Evolutionary conservation across 768 basidiomycete genomes (phyloP).

Genomic region (Mycena haematopus): DNA sequence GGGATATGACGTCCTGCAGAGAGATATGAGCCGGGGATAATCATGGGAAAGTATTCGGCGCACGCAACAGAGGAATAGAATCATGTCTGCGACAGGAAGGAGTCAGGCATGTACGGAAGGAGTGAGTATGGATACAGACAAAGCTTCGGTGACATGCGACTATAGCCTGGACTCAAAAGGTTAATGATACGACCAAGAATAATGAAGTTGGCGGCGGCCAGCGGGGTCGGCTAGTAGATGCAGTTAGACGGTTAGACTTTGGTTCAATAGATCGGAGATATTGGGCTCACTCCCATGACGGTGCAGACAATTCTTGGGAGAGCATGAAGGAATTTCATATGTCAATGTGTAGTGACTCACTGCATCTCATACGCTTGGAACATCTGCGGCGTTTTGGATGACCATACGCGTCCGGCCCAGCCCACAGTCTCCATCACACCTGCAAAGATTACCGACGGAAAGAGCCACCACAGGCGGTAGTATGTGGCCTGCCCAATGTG

Average conservation of each 20-base stretch:
- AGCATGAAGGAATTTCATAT: too few relatives aligned
- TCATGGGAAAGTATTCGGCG: constrained; percentile 8
- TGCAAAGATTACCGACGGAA: constrained; percentile 44
- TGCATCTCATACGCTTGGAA: constrained; percentile 49
- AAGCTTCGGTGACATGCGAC: constrained; percentile 50
- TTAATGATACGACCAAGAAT: constrained; percentile 55
- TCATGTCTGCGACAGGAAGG: constrained; percentile 38
- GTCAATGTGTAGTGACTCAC: constrained; percentile 31
- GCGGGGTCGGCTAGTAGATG: constrained; percentile 16
- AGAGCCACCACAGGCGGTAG: constrained; percentile 46
- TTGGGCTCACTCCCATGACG: neutral
- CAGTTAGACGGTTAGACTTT: too few relatives aligned
- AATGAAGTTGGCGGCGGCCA: constrained; percentile 50
- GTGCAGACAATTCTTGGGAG: constrained; percentile 1
- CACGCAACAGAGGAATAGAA: constrained; percentile 46
- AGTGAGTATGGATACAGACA: constrained; percentile 38
- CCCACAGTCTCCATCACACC: constrained; percentile 48
- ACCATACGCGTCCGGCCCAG: constrained; percentile 51
- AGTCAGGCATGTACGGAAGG: neutral
- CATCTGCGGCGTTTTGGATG: constrained; percentile 16
- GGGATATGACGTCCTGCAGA: constrained; percentile 57
- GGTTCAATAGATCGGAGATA: too few relatives aligned
- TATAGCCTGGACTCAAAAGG: constrained; percentile 53
- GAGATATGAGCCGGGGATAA: too few relatives aligned
- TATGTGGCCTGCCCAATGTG: constrained; percentile 42